Evolutionary conservation across 2,329 filamentous ascomycete genomes (phyloP), one percentile per base, ranked within the genome.

Genomic region (Epicoccum nigrum): DNA sequence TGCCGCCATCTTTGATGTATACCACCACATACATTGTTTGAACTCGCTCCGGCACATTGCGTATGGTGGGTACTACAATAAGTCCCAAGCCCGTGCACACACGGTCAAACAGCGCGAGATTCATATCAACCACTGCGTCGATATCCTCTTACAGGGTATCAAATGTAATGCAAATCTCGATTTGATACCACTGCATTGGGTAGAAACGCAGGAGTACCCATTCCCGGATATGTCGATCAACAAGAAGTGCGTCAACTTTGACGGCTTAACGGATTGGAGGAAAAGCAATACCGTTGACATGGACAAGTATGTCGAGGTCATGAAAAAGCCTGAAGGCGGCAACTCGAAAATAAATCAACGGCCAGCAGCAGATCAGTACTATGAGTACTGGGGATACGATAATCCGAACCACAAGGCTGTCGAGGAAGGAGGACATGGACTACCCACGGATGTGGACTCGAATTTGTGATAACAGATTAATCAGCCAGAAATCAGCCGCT

Each of bases 301-400:
- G 58, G 58, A 58, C 33, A 58, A 58, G 25, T 56, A 58, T 40
- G 48, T 60, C 11, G 45, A 55, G 25, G 55, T 55, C 15, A 60
- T 60, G 57, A 46, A 52, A 27, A 46, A 51, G 49, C 42, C 42
- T 7, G 46, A 56, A 20, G 41, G 31, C 9, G 30, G 33, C 9
- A 44, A 58, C 43, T 48, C 45, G 12, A 46, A 51, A 9, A 54
- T 58, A 16, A 58, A 60, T 33, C 51, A 60, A 40, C 40, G 41
- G 2, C 57, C 57, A 3, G 57, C 57, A 30, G 52, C 54, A 19
- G 54, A 60, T 41, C 47, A 58, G 37, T 58, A 60, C 17, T 60
- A 58, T 30, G 57, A 60, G 43, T 58, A 60, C 27, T 60, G 42
- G 48, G 52, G 57, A 1, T 58, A 54, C 27, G 57, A 60, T 9